Base-by-base conservation (phyloP, 2,329 filamentous ascomycete species). In the Epichloe bromicola region DNA sequence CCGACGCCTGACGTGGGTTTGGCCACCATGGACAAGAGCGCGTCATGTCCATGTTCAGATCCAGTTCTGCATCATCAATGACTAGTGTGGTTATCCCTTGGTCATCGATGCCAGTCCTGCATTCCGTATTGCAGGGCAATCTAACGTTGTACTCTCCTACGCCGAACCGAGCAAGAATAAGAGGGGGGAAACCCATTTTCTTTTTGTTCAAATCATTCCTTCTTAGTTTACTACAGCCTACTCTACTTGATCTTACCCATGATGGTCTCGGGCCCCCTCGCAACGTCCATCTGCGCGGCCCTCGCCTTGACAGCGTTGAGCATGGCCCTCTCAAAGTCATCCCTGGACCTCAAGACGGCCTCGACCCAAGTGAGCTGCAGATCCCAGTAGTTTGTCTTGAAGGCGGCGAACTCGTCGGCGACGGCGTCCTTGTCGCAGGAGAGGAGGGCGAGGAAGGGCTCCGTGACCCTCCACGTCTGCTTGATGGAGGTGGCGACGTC, bases 361-460 rank as follows among this genome's bases (percentile, higher is more conserved):
- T 98, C 94, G 7, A 98, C 89, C 93, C 93, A 98, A 44, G 83
- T 85, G 53, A 97, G 83, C 66, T 94, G 88, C 64, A 97, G 73
- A 68, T 98, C 93, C 87, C 91, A 95, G 67, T 95, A 96, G 44
- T 80, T 76, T 39, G 70, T 72, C 74, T 96, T 97, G 71, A 98
- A 91, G 5, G 74, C 71, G 59, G 85, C 85, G 62, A 95, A 97
- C 1, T 87, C 82, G 48, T 86, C 80, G 15, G 88, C 81, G 1
- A 96, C 74, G 23, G 73, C 75, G 33, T 82, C 77, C 48, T 83
- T 84, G 63, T 93, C 88, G 33, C 84, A 81, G 3, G 82, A 81
- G n/a, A 98, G 74, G 53, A 98, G 70, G 45, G 81, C 76, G 19
- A 94, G 75, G 61, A 98, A 89, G 60, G 79, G 79, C 67, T 96